These are phyloP conservation scores for Plasmodium gaboni DNA, from an alignment of 169 alveolate species.

Conservation along the genomic window DNA sequence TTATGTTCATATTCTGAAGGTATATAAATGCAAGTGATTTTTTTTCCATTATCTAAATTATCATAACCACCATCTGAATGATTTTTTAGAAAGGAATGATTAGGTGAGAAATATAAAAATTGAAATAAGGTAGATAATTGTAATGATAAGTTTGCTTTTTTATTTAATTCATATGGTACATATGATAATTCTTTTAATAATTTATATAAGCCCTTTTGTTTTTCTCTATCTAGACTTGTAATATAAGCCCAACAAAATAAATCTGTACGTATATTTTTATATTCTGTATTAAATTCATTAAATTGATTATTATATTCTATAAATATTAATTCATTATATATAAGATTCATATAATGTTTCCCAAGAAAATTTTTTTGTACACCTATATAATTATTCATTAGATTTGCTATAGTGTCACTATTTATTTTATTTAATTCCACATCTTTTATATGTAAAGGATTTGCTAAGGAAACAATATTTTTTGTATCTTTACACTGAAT, in stretches of 20 bases:
- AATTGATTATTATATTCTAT: slow-evolving; percentile 75
- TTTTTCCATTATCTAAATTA: slow-evolving; percentile 50
- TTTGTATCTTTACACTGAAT: slow-evolving; percentile 64
- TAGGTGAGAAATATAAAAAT: slow-evolving; percentile 64
- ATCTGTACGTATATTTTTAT: slow-evolving; percentile 65
- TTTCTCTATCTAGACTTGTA: slow-evolving; percentile 68
- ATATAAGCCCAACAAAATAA: slow-evolving; percentile 76
- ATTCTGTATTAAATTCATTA: slow-evolving; percentile 67
- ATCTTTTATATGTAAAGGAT: slow-evolving; percentile 67
- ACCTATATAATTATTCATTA: slow-evolving; percentile 64
- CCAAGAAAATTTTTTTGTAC: slow-evolving; percentile 68
- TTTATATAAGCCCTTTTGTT: slow-evolving; percentile 71
- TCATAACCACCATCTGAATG: slow-evolving; percentile 76
- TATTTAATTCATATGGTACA: slow-evolving; percentile 73
- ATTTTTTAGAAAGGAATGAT: slow-evolving; percentile 72
- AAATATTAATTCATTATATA: slow-evolving; percentile 56
- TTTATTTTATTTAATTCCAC: slow-evolving; percentile 56
- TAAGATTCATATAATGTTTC: slow-evolving; percentile 30
- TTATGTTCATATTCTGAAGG: slow-evolving; percentile 39
- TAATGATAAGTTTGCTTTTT: slow-evolving; percentile 74
- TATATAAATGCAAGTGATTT: slow-evolving; percentile 57
- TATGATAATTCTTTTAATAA: slow-evolving; percentile 60
- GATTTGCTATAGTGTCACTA: slow-evolving; percentile 55
- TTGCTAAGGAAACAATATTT: slow-evolving; percentile 63
- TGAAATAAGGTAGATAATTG: slow-evolving; percentile 74